Conservation (phyloP, 352 stramenopile species). For the Pythium grandisporangium region DNA sequence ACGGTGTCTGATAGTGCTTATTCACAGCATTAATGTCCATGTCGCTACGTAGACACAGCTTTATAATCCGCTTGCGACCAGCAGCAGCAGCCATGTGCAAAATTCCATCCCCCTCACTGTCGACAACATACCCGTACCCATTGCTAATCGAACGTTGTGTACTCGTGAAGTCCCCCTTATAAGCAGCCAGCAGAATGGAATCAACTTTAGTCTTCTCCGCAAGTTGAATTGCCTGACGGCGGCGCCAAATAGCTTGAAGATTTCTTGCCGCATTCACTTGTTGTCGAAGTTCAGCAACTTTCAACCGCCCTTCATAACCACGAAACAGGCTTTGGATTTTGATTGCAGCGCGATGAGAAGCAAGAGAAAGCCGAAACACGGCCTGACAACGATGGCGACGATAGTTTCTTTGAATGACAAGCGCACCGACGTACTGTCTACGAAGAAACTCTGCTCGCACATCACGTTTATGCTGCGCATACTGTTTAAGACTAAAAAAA, state of each 20-base stretch:
- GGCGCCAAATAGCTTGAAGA: constrained; percentile 55
- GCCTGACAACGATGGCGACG: constrained; percentile 41
- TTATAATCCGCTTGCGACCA: constrained; percentile 70
- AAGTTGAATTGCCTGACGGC: constrained; percentile 24
- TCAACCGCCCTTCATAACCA: constrained; percentile 27
- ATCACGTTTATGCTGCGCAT: constrained; percentile 16
- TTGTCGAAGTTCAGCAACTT: constrained; percentile 23
- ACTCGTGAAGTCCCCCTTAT: constrained; percentile 66
- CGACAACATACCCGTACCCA: constrained; percentile 38
- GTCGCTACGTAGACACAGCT: constrained; percentile 65
- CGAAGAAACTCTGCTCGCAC: constrained; percentile 25
- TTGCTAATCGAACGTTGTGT: constrained; percentile 42
- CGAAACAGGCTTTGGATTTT: constrained; percentile 52
- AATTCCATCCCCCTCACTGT: constrained; percentile 56
- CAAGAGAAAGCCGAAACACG: constrained; percentile 26
- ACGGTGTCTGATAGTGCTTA: constrained; percentile 32
- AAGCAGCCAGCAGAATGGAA: constrained; percentile 53
- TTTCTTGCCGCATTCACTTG: constrained; percentile 25
- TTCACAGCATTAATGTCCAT: constrained; percentile 74
- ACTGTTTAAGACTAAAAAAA: constrained; percentile 13
- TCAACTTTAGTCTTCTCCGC: constrained; percentile 28
- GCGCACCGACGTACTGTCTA: constrained; percentile 25
- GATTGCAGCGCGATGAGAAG: constrained; percentile 29
- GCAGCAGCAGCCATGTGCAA: constrained; percentile 58
- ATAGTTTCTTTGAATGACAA: constrained; percentile 63